Evolutionary conservation across 2,329 filamentous ascomycete species (phyloP).

Genomic region (Aurifilum marmelostoma): DNA sequence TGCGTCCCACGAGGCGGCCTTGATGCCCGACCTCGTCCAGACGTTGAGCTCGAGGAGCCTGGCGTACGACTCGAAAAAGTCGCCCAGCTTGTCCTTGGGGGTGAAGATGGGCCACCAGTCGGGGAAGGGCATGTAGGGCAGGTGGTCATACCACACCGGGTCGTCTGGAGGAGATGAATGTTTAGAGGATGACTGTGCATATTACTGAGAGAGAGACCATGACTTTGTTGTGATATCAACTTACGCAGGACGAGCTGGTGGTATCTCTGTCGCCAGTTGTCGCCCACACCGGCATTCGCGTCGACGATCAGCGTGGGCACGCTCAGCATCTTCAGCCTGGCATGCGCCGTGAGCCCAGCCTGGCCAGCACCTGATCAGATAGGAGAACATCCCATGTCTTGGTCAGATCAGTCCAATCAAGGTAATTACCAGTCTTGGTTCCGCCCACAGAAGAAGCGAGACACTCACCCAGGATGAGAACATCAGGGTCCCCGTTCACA

Average conservation of each 20-base stretch:
- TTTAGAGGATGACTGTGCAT: no score
- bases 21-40: slow-evolving; percentile 58
- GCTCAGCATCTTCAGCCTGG: slow-evolving; percentile 58
- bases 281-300: slow-evolving; percentile 53
- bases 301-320: slow-evolving; percentile 58
- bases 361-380: slow-evolving; percentile 59
- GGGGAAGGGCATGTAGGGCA: slow-evolving; percentile 66
- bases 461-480: slow-evolving; percentile 57
- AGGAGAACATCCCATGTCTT: no score
- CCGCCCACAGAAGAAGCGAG: no score
- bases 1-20: slow-evolving; percentile 52
- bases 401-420: no score
- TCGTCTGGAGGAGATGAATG: slow-evolving; percentile 48
- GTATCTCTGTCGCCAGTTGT: slow-evolving; percentile 65
- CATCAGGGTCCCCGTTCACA: slow-evolving; percentile 50
- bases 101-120: slow-evolving; percentile 67
- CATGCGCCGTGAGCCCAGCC: slow-evolving; percentile 54
- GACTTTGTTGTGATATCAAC: neutral
- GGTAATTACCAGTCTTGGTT: no score
- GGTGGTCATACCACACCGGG: slow-evolving; percentile 60
- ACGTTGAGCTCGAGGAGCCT: slow-evolving; percentile 65
- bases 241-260: slow-evolving; percentile 55
- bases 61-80: slow-evolving; percentile 67
- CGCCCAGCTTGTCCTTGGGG: slow-evolving; percentile 68
- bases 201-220: no score